Evolutionary conservation across 331 rosid genomes (phyloP), one percentile per base, ranked within the genome.

Genomic region (Telfairia occidentalis): DNA sequence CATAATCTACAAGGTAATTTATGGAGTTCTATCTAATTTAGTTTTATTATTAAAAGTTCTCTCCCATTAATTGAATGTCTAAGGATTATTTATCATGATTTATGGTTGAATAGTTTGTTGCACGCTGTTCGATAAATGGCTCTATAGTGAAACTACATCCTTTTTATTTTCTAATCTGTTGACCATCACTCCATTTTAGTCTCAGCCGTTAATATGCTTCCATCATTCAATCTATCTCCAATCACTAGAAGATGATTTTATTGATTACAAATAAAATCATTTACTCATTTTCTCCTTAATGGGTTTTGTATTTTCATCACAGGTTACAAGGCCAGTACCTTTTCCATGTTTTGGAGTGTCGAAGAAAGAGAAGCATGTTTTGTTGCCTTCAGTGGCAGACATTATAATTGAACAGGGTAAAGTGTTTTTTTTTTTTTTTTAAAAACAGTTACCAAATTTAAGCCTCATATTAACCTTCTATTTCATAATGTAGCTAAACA

Each of bases 281-380:
- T 34, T 9, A 21, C 35, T 73, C 19, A 9, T 11, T 15, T 49
- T 23, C 53, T 12, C 23, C 45, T 69, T 21, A 43, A 18, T 80
- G 65, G 74, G 52, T 57, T 46, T 61, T 78, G 83, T 82, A 61
- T 65, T 21, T 83, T 73, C 76, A 80, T 77, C 60, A 77, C 88
- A 91, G 98, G 96, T 84, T 78, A 77, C 92, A 0, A 91, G 84
- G 87, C 96, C 98, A 0, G 96, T 89, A 57, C 89, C 97, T 46
- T 88, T 94, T 80, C 96, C 97, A 18, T 88, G 94, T 79, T 94
- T 91, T 48, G 98, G 98, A 23, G 96, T 81, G 42, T 77, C 88
- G 76, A 82, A 87, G 80, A 94, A 91, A 71, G 96, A 94, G 92
- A 94, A 94, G 92, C 92, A 94, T 84, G 92, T 94, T 78, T 79